phyloP scores from a whole-genome alignment of 2,329 filamentous ascomycete genomes.

The Cryphonectria carpinicola region DNA sequence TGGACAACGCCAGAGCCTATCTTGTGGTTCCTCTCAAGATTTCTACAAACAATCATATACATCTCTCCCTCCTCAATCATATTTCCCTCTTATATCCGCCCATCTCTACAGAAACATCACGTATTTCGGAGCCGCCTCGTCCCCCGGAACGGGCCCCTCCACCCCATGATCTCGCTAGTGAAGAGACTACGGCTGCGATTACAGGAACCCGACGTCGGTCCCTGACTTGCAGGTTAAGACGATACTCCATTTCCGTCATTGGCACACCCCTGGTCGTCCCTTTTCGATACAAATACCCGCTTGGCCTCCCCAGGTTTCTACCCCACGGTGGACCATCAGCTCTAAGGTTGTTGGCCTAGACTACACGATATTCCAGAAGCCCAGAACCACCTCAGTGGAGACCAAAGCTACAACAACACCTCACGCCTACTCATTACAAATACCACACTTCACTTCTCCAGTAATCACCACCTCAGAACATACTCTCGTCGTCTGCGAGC shows the following conservation, averaged over 20 bases:
- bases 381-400: background rate
- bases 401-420: slow-evolving; percentile 8
- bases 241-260: slow-evolving; percentile 19
- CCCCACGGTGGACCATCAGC: slow-evolving; percentile 17
- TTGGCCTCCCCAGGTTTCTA: slow-evolving; percentile 20
- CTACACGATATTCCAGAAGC: slow-evolving; percentile 1
- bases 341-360: slow-evolving; percentile 9
- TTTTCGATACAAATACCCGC: slow-evolving; percentile 26
- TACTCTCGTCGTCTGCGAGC: background rate
- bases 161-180: slow-evolving; percentile 48
- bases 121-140: slow-evolving; percentile 18
- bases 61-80: background rate
- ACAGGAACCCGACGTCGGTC: slow-evolving; percentile 33
- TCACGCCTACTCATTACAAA: background rate
- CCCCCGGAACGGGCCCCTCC: slow-evolving; percentile 16
- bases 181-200: slow-evolving; percentile 36
- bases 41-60: slow-evolving; percentile 5
- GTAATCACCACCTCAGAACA: background rate
- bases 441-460: background rate
- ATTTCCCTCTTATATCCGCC: slow-evolving; percentile 6
- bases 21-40: background rate
- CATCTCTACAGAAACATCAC: slow-evolving; percentile 7
- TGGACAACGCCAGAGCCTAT: slow-evolving; percentile 24
- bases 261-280: slow-evolving; percentile 16
- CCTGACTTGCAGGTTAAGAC: slow-evolving; percentile 31